Evolutionary conservation across 2,329 filamentous ascomycete genomes (phyloP).

Genomic region (Domatiomyces catenatus): DNA sequence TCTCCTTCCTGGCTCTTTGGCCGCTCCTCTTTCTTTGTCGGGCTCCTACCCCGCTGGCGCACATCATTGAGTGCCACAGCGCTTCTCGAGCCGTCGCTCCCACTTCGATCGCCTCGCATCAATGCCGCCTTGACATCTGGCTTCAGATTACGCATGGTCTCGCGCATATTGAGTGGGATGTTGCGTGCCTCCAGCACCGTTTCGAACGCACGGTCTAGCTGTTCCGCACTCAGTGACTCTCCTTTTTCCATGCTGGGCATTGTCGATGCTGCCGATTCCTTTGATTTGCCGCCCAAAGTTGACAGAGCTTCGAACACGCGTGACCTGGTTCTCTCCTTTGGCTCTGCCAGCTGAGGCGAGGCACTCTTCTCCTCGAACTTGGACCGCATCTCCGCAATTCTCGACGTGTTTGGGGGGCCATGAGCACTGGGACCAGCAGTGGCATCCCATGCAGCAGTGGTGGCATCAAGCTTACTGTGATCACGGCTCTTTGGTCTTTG

Average conservation of each 20-base stretch:
- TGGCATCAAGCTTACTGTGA: not conserved
- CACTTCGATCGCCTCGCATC: conserved; percentile 72
- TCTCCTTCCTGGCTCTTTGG: conserved; percentile 25
- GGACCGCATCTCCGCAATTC: not conserved
- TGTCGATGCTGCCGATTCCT: conserved; percentile 2
- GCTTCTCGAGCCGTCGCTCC: conserved; percentile 39
- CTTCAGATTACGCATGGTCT: conserved; percentile 84
- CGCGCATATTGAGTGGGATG: conserved; percentile 82
- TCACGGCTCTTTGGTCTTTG: conserved; percentile 10
- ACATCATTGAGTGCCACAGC: conserved; percentile 31
- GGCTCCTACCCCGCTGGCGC: conserved; percentile 16
- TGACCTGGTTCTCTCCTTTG: conserved; percentile 7
- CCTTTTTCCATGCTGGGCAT: not conserved
- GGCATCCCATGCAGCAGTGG: not conserved
- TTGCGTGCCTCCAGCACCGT: conserved; percentile 63
- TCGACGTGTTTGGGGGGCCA: conserved; percentile 8
- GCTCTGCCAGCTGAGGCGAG: not conserved
- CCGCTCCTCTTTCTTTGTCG: conserved; percentile 27
- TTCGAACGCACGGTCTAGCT: conserved; percentile 17
- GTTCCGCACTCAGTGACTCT: conserved; percentile 11
- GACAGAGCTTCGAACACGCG: conserved; percentile 15
- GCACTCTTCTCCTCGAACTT: not conserved
- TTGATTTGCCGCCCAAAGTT: conserved; percentile 13
- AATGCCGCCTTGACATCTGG: conserved; percentile 91
- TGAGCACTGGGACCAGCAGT: not conserved